A percentile compares a stretch with the other conserved stretches of the same genome.
phyloP scores from a whole-genome alignment of 495 filamentous ascomycete species.

The Staphylotrichum tortipilum region DNA sequence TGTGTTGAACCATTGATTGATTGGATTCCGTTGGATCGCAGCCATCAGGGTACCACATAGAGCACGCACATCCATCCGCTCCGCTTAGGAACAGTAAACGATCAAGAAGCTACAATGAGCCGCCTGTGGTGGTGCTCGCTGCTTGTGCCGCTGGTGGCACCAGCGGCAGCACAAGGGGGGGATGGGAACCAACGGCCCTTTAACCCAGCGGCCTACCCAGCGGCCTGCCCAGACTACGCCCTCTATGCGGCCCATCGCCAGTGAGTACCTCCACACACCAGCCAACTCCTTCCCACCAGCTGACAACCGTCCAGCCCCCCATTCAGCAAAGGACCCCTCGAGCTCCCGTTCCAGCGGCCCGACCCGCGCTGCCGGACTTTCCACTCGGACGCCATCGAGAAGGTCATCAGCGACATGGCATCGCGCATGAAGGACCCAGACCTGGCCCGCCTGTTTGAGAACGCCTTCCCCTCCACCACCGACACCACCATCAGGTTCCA shows the following conservation, averaged over 20 bases:
- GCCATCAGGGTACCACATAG: not conserved
- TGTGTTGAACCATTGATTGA: not conserved
- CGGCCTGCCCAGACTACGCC: conserved; percentile 47
- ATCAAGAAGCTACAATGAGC: conserved; percentile 1
- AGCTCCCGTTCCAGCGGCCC: conserved; percentile 85
- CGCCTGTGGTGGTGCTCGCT: conserved; percentile 6
- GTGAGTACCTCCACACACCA: conserved; percentile 12
- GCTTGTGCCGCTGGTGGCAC: conserved; percentile 14
- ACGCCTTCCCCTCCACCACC: conserved; percentile 92
- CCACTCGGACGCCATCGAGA: conserved; percentile 71
- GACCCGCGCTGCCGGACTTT: conserved; percentile 78
- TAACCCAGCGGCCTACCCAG: conserved; percentile 7
- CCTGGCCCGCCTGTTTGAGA: conserved; percentile 87
- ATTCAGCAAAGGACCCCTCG: conserved; percentile 67
- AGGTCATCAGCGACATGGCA: conserved; percentile 76
- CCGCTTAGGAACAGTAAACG: too few relatives aligned
- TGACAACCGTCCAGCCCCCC: conserved; percentile 47
- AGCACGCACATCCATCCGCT: too few relatives aligned
- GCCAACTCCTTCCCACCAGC: not conserved
- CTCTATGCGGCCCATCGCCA: conserved; percentile 42
- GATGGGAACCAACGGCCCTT: conserved; percentile 18
- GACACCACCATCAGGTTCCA: conserved; percentile 76
- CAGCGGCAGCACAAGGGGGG: conserved; percentile 7
- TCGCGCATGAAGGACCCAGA: conserved; percentile 75
- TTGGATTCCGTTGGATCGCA: not conserved